These are phyloP conservation scores for Breviolum minutum DNA, from an alignment of 73 alveolate genomes.

Conservation along the genomic window DNA sequence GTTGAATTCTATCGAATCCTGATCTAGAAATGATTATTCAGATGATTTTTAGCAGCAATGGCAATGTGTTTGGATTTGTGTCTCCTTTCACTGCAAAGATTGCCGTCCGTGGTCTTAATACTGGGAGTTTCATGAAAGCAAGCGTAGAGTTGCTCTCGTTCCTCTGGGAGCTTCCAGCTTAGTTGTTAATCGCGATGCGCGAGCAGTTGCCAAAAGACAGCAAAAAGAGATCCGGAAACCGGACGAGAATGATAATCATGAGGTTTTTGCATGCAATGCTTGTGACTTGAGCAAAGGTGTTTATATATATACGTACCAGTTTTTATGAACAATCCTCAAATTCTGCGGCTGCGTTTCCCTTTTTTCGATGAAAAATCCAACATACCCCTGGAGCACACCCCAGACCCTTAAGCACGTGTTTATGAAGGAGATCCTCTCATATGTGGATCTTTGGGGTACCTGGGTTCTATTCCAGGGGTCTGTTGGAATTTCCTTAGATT, in stretches of 20 bases:
- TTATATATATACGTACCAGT: background rate
- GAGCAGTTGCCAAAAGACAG: background rate
- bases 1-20: no score
- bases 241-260: background rate
- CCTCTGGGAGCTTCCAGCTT: slow-evolving; percentile 31
- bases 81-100: no score
- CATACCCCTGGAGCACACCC: no score
- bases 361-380: no score
- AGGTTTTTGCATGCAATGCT: no score
- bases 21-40: background rate
- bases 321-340: no score
- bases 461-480: no score
- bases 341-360: no score
- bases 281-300: background rate
- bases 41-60: background rate
- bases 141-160: slow-evolving; percentile 29
- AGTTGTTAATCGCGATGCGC: background rate
- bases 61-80: background rate
- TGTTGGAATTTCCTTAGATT: no score
- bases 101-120: background rate
- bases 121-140: background rate
- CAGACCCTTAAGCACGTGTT: no score
- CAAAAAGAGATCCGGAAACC: background rate
- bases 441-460: no score
- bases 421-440: no score